Base-by-base conservation (phyloP, 768 basidiomycete genomes). In the Termitomyces heimii region DNA sequence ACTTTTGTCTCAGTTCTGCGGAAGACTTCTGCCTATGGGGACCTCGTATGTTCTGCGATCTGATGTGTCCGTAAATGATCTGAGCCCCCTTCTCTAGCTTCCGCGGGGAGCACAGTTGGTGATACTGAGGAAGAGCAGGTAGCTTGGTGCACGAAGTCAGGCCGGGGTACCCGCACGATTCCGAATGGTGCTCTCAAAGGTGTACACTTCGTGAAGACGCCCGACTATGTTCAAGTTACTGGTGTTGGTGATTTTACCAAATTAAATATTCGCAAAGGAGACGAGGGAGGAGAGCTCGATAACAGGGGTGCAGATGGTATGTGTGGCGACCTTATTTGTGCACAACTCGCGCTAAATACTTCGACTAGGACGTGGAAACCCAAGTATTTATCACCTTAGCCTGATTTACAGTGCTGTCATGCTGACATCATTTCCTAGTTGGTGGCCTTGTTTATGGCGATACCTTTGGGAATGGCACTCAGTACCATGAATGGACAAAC, bases 401-500 rank as follows among this genome's bases (percentile, higher is more conserved):
- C 14, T 39, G 13, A 22, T 37, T 24, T 28, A 20, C 9, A 4
- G 12, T 40, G 2, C 14, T 29, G 52, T 2, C 22, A 24, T 28
- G 16, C 37, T 55, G 26, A 52, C 18, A 29, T 24, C 24, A 4
- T 24, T 10, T 12, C 45, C 13, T 29, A 79, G 86, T 88, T 28
- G 90, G 90, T 61, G 89, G 83, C 32, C 71, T 92, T 18, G 63
- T 90, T 34, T 92, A 82, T 69, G 84, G 86, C 1, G 84, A 80
- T 64, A 73, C 73, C 18, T 88, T 85, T 64, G 79, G 82, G 13
- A 62, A 63, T 9, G 65, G 57, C n/a, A 66, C 66, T 35, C 73
- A 92, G 69, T 80, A 87, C 66, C 86, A 89, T 63, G 87, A 92
- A 67, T 94, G 93, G 92, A 92, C 88, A 44, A 82, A 79, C 70